Conservation (phyloP, 805 yeast species). For the Sugiyamaella lignohabitans region DNA sequence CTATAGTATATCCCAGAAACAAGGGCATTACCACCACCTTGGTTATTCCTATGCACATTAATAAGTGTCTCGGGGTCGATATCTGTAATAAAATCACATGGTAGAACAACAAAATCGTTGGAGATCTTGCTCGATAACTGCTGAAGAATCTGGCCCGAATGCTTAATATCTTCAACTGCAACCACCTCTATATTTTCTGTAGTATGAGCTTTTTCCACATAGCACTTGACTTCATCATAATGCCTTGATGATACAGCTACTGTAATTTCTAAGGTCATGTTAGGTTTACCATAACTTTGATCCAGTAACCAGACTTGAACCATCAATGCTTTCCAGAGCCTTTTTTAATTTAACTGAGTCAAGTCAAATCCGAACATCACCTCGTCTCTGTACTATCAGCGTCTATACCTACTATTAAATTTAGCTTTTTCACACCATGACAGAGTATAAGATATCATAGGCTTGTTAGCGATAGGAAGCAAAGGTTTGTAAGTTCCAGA, state of each 20-base stretch:
- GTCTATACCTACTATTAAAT: constrained; percentile 41
- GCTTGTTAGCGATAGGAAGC: constrained; percentile 82
- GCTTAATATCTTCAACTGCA: constrained; percentile 9
- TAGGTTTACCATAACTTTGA: constrained; percentile 1
- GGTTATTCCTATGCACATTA: constrained; percentile 73
- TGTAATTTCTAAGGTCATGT: constrained; percentile 38
- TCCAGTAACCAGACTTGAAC: too few species aligned
- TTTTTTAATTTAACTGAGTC: too few species aligned
- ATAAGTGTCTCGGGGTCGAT: constrained; percentile 83
- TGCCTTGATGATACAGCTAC: constrained; percentile 51
- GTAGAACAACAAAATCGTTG: constrained; percentile 69
- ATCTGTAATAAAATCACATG: constrained; percentile 92
- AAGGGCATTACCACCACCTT: constrained; percentile 61
- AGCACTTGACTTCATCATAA: constrained; percentile 41
- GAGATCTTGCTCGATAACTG: constrained; percentile 15
- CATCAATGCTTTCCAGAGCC: too few species aligned
- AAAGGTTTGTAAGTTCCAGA: constrained; percentile 76
- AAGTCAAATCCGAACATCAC: too few species aligned
- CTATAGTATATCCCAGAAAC: constrained; percentile 63
- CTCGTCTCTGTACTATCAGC: background rate
- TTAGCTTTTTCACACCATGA: constrained; percentile 91
- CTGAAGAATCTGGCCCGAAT: constrained; percentile 20
- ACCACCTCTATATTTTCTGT: constrained; percentile 12
- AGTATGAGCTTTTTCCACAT: constrained; percentile 33
- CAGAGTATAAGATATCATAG: constrained; percentile 79